Percentiles rank a stretch among this genome's conserved stretches.
Conservation (phyloP, 352 stramenopile species). For the Phytophthora cryptogea region DNA sequence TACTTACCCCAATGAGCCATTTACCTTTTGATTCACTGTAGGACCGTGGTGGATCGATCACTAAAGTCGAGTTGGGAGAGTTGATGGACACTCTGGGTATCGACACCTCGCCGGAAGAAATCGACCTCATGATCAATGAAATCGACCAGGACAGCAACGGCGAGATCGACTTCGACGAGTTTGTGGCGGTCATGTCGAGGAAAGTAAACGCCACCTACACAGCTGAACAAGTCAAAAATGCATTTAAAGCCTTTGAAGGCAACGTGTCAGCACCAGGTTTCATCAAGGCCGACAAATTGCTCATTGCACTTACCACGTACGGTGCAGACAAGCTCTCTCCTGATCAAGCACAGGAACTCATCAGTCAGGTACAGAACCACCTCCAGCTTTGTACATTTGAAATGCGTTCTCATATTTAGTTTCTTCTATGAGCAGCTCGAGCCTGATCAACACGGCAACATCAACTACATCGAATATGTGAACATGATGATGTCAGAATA, state of each 20-base stretch:
- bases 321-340: slow-evolving; percentile 89
- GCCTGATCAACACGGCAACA: slow-evolving; percentile 90
- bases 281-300: slow-evolving; percentile 87
- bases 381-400: not conserved
- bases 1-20: not conserved
- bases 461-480: slow-evolving; percentile 95
- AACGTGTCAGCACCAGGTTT: slow-evolving; percentile 64
- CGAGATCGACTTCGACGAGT: slow-evolving; percentile 96
- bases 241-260: slow-evolving; percentile 85
- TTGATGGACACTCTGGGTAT: slow-evolving; percentile 95
- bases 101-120: slow-evolving; percentile 92
- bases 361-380: slow-evolving; percentile 69
- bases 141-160: slow-evolving; percentile 95
- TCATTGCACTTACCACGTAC: slow-evolving; percentile 89
- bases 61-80: slow-evolving; percentile 93
- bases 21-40: slow-evolving; percentile 21
- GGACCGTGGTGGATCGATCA: slow-evolving; percentile 93
- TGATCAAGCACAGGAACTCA: slow-evolving; percentile 92
- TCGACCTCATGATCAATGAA: slow-evolving; percentile 95
- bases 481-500: slow-evolving; percentile 96
- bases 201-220: slow-evolving; percentile 95
- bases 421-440: slow-evolving; percentile 69
- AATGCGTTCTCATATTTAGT: not conserved
- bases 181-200: slow-evolving; percentile 94
- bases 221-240: slow-evolving; percentile 91